Evolutionary conservation across 2,329 filamentous ascomycete species (phyloP).

Genomic region (Endoconidiophora polonica): DNA sequence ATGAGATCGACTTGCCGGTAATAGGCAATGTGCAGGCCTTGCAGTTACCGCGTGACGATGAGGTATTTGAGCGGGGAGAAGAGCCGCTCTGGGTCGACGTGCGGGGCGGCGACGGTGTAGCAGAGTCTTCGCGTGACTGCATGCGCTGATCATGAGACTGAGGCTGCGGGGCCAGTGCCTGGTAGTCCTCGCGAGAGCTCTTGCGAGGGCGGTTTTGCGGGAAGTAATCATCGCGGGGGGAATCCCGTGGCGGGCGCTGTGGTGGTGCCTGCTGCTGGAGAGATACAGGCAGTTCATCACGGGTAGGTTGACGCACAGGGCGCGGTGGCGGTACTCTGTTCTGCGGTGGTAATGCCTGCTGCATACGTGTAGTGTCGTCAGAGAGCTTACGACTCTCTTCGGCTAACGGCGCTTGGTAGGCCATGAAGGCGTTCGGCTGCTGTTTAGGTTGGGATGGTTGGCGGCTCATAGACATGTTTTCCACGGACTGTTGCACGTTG

Average conservation of each 20-base stretch:
- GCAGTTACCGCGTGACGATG: conserved; percentile 55
- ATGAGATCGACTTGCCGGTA: conserved; percentile 81
- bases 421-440: background rate
- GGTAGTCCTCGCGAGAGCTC: conserved; percentile 4
- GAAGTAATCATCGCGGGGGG: conserved; percentile 1
- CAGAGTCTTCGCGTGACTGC: conserved; percentile 3
- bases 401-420: too few species aligned
- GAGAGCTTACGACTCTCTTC: background rate
- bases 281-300: background rate
- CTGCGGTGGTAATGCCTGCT: conserved; percentile 4
- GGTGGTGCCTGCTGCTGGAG: conserved; percentile 3
- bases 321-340: background rate
- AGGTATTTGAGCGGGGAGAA: conserved; percentile 15
- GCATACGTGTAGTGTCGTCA: background rate
- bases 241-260: background rate
- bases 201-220: background rate
- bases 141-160: background rate
- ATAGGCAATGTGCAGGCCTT: conserved; percentile 68
- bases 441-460: background rate
- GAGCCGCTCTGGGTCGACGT: conserved; percentile 7
- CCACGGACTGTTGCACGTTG: conserved; percentile 10
- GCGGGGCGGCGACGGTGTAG: conserved; percentile 10
- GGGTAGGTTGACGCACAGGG: background rate
- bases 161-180: conserved; percentile 1
- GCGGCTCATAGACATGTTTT: conserved; percentile 7